Conservation (phyloP, 176 grass and related monocot genomes). For the Alopecurus myosuroides region DNA sequence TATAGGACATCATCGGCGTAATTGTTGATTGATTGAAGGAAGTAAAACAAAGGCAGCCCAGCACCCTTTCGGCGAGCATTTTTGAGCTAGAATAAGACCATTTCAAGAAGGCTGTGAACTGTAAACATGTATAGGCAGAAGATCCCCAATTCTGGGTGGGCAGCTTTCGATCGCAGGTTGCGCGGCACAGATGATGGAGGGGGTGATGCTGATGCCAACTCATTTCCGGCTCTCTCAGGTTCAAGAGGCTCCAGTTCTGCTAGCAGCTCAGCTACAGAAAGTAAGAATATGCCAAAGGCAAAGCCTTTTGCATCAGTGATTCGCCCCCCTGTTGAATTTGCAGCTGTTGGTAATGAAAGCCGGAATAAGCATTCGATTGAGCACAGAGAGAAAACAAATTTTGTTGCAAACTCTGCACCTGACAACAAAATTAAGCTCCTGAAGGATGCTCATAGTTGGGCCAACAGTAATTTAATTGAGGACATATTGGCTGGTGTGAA, state of each 20-base stretch:
- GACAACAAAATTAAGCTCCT: conserved; percentile 47
- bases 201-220: conserved; percentile 19
- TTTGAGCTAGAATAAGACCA: background rate
- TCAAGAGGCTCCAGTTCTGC: conserved; percentile 12
- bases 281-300: conserved; percentile 16
- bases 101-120: conserved; percentile 8
- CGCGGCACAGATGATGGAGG: conserved; percentile 25
- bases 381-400: background rate
- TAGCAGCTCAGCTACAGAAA: conserved; percentile 21
- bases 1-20: conserved; percentile 9
- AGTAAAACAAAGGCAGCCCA: conserved; percentile 4
- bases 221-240: conserved; percentile 57
- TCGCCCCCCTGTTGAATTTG: conserved; percentile 27
- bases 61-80: background rate
- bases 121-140: conserved; percentile 50
- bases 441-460: conserved; percentile 65
- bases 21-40: conserved; percentile 1
- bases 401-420: conserved; percentile 11
- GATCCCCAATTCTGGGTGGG: conserved; percentile 64
- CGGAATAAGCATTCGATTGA: background rate
- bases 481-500: conserved; percentile 69
- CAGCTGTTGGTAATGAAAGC: background rate
- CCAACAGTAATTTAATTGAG: conserved; percentile 62
- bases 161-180: conserved; percentile 70
- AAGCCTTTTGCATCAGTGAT: conserved; percentile 68